Conservation (phyloP, 1,139 yeast species). For the Martiniozyma asiatica region DNA sequence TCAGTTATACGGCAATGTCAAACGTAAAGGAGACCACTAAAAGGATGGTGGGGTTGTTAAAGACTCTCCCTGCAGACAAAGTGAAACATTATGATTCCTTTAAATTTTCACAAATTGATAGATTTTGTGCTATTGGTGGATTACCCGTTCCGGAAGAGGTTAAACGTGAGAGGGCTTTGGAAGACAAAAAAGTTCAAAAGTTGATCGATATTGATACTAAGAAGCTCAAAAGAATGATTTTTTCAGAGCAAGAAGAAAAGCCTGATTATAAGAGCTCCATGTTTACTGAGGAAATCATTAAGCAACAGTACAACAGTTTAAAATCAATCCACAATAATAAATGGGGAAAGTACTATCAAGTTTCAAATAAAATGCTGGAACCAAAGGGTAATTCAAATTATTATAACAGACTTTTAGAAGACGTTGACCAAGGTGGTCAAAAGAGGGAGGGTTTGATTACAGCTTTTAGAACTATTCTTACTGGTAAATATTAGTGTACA, state of each 20-base stretch:
- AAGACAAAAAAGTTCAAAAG: slow-evolving; percentile 18
- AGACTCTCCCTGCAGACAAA: slow-evolving; percentile 48
- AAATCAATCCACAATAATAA: slow-evolving; percentile 49
- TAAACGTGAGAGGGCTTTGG: slow-evolving; percentile 21
- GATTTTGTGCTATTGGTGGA: slow-evolving; percentile 39
- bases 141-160: slow-evolving; percentile 20
- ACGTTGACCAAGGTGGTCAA: slow-evolving; percentile 52
- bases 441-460: slow-evolving; percentile 51
- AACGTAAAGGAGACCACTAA: slow-evolving; percentile 20
- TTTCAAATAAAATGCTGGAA: slow-evolving; percentile 51
- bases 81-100: slow-evolving; percentile 57
- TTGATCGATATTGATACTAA: slow-evolving; percentile 19
- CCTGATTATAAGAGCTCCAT: slow-evolving; percentile 27
- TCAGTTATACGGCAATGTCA: slow-evolving; percentile 10
- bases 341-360: slow-evolving; percentile 49
- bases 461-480: slow-evolving; percentile 57
- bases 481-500: slow-evolving; percentile 39
- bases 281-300: slow-evolving; percentile 38
- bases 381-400: slow-evolving; percentile 83
- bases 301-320: slow-evolving; percentile 48
- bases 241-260: slow-evolving; percentile 24
- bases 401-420: slow-evolving; percentile 57
- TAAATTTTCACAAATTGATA: slow-evolving; percentile 50
- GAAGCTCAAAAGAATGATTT: slow-evolving; percentile 19
- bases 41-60: slow-evolving; percentile 29